Percentiles rank a stretch among this genome's conserved stretches.
Conservation (phyloP, 1,284 basidiomycete genomes). For the Gymnopus androsaceus region DNA sequence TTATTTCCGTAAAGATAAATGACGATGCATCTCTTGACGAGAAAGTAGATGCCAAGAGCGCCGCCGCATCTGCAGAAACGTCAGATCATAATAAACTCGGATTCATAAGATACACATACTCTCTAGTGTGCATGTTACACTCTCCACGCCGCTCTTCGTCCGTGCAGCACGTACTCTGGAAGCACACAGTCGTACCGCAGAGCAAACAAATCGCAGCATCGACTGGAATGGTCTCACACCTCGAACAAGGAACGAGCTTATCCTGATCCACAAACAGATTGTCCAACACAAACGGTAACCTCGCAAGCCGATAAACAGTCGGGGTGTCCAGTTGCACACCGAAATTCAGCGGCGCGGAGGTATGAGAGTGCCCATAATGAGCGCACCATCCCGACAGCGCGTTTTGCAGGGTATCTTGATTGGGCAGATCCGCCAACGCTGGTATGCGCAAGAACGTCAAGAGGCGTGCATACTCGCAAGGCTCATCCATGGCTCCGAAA, state of each 20-base stretch:
- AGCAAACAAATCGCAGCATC: constrained; percentile 92
- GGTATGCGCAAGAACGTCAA: constrained; percentile 80
- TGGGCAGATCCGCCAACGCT: constrained; percentile 72
- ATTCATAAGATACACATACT: constrained; percentile 57
- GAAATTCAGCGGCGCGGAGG: constrained; percentile 71
- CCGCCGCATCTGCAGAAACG: constrained; percentile 78
- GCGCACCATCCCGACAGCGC: constrained; percentile 83
- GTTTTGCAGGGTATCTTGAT: constrained; percentile 81
- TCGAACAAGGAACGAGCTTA: constrained; percentile 70
- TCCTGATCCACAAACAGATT: constrained; percentile 76
- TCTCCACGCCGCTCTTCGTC: constrained; percentile 78
- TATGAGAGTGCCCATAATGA: constrained; percentile 76
- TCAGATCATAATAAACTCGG: not conserved
- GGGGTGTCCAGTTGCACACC: constrained; percentile 84
- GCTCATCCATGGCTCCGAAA: constrained; percentile 33
- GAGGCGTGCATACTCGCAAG: constrained; percentile 79
- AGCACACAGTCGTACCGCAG: constrained; percentile 88
- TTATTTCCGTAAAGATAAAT: constrained; percentile 90
- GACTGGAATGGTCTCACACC: constrained; percentile 79
- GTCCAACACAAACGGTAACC: constrained; percentile 83
- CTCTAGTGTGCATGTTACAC: constrained; percentile 93
- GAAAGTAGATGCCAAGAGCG: constrained; percentile 86
- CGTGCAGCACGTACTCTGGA: constrained; percentile 92
- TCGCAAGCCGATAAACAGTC: constrained; percentile 81
- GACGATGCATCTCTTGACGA: constrained; percentile 90